These are phyloP conservation scores for Tolypocladium tundrense DNA, from an alignment of 2,329 filamentous ascomycete species.

Conservation along the genomic window DNA sequence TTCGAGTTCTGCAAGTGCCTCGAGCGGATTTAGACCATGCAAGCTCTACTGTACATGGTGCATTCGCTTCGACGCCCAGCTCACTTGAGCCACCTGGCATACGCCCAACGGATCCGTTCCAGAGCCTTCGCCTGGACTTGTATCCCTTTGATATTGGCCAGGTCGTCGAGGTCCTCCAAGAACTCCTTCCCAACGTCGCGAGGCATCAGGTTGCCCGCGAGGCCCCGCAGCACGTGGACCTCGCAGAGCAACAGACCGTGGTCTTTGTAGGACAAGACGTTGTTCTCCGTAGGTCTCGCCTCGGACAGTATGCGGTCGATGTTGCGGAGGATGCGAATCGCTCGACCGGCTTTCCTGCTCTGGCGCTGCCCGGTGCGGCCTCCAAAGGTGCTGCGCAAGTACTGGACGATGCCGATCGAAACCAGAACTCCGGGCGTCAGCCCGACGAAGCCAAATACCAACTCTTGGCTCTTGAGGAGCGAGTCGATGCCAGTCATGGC, in stretches of 20 bases:
- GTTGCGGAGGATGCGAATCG: slow-evolving; percentile 72
- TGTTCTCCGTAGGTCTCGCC: slow-evolving; percentile 59
- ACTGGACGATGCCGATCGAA: slow-evolving; percentile 62
- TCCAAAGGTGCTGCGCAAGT: slow-evolving; percentile 59
- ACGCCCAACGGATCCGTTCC: slow-evolving; percentile 82
- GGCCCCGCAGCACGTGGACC: slow-evolving; percentile 68
- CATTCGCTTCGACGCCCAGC: not conserved
- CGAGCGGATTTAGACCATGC: not conserved
- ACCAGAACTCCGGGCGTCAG: slow-evolving; percentile 90
- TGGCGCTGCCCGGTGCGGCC: slow-evolving; percentile 58
- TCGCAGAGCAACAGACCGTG: slow-evolving; percentile 86
- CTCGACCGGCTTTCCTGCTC: slow-evolving; percentile 56
- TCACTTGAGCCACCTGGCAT: slow-evolving; percentile 60
- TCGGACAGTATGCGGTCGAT: slow-evolving; percentile 72
- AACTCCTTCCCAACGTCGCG: slow-evolving; percentile 73
- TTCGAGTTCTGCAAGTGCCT: not conserved
- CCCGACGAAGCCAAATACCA: slow-evolving; percentile 95
- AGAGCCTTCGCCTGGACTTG: slow-evolving; percentile 69
- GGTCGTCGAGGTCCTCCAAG: slow-evolving; percentile 74
- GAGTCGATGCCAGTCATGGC: slow-evolving; percentile 94
- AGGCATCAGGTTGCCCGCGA: slow-evolving; percentile 53
- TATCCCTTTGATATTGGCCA: slow-evolving; percentile 74
- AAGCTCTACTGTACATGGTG: not conserved
- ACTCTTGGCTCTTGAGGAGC: slow-evolving; percentile 87
- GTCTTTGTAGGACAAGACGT: slow-evolving; percentile 78